Percentiles rank a stretch among this genome's conserved stretches.
phyloP scores from a whole-genome alignment of 1,139 yeast species.

The Hyphopichia burtonii region DNA sequence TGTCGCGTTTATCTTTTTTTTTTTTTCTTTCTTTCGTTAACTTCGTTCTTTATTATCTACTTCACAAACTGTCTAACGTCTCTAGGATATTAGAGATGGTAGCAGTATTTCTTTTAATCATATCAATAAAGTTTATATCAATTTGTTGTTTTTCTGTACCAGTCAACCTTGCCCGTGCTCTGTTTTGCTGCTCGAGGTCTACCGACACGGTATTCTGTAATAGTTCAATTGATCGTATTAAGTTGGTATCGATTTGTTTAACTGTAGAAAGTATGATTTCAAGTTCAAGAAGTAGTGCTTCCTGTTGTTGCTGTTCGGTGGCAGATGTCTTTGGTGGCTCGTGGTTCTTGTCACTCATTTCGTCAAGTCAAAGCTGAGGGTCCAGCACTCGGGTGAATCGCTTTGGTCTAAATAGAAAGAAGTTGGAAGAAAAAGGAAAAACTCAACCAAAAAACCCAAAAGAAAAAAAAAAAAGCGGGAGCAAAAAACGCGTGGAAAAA shows the following conservation, averaged over 20 bases:
- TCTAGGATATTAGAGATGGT: constrained; percentile 13
- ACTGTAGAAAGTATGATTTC: constrained; percentile 33
- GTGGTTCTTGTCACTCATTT: too few relatives aligned
- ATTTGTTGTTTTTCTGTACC: constrained; percentile 5
- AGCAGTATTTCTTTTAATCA: constrained; percentile 15
- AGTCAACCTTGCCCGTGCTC: not conserved
- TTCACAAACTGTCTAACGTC: constrained; percentile 9
- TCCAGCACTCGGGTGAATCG: too few relatives aligned
- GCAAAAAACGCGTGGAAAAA: too few relatives aligned
- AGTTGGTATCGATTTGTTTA: constrained; percentile 27
- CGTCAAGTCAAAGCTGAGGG: too few relatives aligned
- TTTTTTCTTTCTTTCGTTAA: too few relatives aligned
- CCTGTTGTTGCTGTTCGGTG: constrained; percentile 14
- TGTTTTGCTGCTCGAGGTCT: not conserved
- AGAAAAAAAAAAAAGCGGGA: too few relatives aligned
- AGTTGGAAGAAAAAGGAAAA: too few relatives aligned
- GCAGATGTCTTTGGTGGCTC: not conserved
- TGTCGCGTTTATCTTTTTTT: too few relatives aligned
- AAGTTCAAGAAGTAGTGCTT: constrained; percentile 28
- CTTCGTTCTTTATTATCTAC: too few relatives aligned
- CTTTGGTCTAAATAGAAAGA: too few relatives aligned
- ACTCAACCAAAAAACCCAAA: too few relatives aligned
- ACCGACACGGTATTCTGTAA: constrained; percentile 9
- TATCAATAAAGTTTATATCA: constrained; percentile 10
- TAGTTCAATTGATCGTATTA: constrained; percentile 23